Conservation (phyloP, 306 rosid genomes). For the Prunus padus region DNA sequence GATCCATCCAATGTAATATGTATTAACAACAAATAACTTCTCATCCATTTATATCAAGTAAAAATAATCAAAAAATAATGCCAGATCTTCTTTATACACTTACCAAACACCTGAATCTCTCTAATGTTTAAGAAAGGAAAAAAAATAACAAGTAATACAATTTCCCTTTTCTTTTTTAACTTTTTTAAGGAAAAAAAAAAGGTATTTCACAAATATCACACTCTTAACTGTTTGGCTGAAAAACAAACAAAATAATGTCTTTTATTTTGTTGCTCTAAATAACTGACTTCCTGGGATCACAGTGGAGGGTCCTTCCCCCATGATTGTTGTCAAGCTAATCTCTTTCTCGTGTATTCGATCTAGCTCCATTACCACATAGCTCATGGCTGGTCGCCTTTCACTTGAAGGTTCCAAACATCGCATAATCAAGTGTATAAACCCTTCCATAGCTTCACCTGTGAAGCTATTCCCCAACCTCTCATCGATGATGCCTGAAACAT, state of each 20-base stretch:
- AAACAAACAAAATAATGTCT: conserved; percentile 23
- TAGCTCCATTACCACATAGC: conserved; percentile 71
- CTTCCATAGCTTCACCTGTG: conserved; percentile 76
- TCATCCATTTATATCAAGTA: conserved; percentile 35
- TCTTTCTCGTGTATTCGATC: conserved; percentile 76
- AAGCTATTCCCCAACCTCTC: conserved; percentile 62
- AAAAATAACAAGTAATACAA: neutral
- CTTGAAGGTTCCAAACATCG: conserved; percentile 59
- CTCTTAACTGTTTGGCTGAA: conserved; percentile 18
- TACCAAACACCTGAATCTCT: conserved; percentile 53
- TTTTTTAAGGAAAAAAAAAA: neutral
- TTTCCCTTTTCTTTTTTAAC: neutral
- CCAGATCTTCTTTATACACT: conserved; percentile 76
- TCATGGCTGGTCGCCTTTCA: conserved; percentile 75
- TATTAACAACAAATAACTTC: conserved; percentile 51
- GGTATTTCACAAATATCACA: conserved; percentile 47
- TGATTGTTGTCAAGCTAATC: conserved; percentile 71
- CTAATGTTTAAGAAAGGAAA: conserved; percentile 25
- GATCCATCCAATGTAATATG: conserved; percentile 5
- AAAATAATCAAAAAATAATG: conserved; percentile 29
- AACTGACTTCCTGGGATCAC: conserved; percentile 78
- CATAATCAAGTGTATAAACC: conserved; percentile 48
- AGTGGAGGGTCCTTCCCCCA: conserved; percentile 82
- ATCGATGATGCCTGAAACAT: conserved; percentile 47
- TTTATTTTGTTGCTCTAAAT: conserved; percentile 47